Evolutionary conservation across 2,329 filamentous ascomycete genomes (phyloP), one percentile per base, ranked within the genome.

Genomic region (Rutstroemia sp.): DNA sequence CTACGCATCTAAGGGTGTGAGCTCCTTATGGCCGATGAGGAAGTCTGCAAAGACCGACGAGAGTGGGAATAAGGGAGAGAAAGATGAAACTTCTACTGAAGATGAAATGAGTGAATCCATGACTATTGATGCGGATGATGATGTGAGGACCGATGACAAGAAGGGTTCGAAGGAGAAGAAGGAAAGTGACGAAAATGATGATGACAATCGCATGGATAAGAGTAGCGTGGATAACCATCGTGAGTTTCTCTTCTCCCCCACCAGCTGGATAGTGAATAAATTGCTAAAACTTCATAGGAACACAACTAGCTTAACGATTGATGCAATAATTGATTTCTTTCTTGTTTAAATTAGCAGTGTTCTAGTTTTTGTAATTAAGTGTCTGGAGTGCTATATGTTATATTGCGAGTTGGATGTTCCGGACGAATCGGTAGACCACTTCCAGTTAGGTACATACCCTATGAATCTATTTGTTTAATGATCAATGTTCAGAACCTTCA

Each of bases 91-190:
- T n/a, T 42, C 39, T n/a, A 10, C 9, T n/a, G 39, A 42, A 42
- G 39, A 42, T 9, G 45, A 54, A 8, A 16, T 12, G 23, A 39
- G 44, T 14, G 45, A 49, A n/a, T 54, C 52, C 16, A n/a, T 34
- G 14, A 49, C 45, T 12, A 54, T 54, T 42, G 45, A 54, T 49
- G 52, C 44, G 4, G 52, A 54, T 54, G 52, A 54, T 42, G 52
- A 54, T 49, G 52, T 54, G 30, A 34, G 47, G 27, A 42, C 19
- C 1, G 53, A 51, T 7, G 38, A 37, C 16, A 50, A 42, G 38
- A 41, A 51, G 21, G 53, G 47, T 7, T 55, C 37, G 5, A 19
- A 12, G 17, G 41, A 42, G n/a, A 56, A 45, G 37, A 25, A 19
- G 12, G 51, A 47, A 17, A 46, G 9, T 25, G 17, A 27, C 8